Evolutionary conservation across 2,329 filamentous ascomycete species (phyloP), one percentile per base, ranked within the genome.

Genomic region (Neurospora sp.): DNA sequence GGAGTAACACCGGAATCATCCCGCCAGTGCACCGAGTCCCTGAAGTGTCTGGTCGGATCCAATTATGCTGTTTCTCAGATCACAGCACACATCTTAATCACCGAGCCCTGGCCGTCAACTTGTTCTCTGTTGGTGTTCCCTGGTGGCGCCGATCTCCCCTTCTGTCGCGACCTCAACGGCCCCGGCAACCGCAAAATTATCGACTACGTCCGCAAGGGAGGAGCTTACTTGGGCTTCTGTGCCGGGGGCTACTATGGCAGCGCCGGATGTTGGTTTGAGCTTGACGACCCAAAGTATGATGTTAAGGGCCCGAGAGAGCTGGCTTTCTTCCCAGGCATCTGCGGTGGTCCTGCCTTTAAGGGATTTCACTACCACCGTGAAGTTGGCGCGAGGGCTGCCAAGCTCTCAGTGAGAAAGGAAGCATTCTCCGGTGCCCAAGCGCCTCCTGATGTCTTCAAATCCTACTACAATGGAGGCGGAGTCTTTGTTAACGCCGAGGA

Each of bases 391-490:
- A 86, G 88, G 75, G 93, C 92, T 2, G 89, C 89, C 0, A 84
- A 86, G 70, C 75, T 98, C 66, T 85, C 84, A 68, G 88, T 96
- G 13, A 82, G 86, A 13, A 88, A 87, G 73, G 84, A 83, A 2
- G 82, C 84, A 0, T 87, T 96, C 71, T 79, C 81, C 0, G 76
- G 76, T 7, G 77, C 75, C 0, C 85, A 83, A 0, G 80, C 81
- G 3, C 78, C 91, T 1, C 86, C 90, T 0, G 85, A 88, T 1
- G 82, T 84, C 1, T 92, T 97, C 71, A 83, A 85, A 68, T 90
- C 89, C 15, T 99, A 99, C 78, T 97, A 95, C 79, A 99, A 99
- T 75, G 96, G 96, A 0, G 96, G 96, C 0, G 94, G 96, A 3
- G 89, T 97, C 1, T 99, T 98, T 81, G 92, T 97, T 1, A 90